A percentile compares a stretch with the other conserved stretches of the same genome.
Evolutionary conservation across 208 protist genomes (phyloP).

Genomic region (Leishmania aethiopica): DNA sequence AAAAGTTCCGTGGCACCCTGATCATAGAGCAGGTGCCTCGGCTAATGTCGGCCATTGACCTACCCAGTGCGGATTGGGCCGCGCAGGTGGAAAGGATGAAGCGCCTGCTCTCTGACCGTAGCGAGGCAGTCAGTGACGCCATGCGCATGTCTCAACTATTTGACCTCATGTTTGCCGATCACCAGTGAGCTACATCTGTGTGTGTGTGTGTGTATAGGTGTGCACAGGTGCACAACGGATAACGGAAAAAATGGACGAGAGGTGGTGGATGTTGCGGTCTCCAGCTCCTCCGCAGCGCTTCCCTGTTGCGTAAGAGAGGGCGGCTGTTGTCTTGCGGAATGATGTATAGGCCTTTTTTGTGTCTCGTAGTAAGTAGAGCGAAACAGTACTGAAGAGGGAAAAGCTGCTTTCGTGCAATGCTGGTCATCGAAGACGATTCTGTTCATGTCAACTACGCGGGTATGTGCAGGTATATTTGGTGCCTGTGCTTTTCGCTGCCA

Average conservation of each 20-base stretch:
- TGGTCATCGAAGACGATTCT: background rate
- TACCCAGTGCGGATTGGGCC: constrained; percentile 34
- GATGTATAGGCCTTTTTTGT: background rate
- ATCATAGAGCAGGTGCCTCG: constrained; percentile 90
- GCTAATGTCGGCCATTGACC: constrained; percentile 68
- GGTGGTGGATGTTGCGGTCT: background rate
- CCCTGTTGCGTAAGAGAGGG: background rate
- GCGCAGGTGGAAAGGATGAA: constrained; percentile 34
- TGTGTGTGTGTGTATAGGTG: background rate
- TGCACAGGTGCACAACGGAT: background rate
- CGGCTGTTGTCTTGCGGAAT: background rate
- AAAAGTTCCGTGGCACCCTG: constrained; percentile 85
- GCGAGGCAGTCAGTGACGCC: constrained; percentile 58
- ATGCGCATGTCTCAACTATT: constrained; percentile 79
- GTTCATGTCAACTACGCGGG: background rate
- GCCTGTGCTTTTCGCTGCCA: background rate
- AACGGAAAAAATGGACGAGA: background rate
- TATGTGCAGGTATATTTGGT: background rate
- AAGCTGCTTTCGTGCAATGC: background rate
- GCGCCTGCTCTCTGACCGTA: constrained; percentile 48
- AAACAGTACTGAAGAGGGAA: background rate
- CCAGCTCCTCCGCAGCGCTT: background rate
- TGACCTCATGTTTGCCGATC: constrained; percentile 71
- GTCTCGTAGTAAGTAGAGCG: background rate
- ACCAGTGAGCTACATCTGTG: constrained; percentile 3